Conservation (phyloP, 129 eudicot genomes). For the Erigeron canadensis region DNA sequence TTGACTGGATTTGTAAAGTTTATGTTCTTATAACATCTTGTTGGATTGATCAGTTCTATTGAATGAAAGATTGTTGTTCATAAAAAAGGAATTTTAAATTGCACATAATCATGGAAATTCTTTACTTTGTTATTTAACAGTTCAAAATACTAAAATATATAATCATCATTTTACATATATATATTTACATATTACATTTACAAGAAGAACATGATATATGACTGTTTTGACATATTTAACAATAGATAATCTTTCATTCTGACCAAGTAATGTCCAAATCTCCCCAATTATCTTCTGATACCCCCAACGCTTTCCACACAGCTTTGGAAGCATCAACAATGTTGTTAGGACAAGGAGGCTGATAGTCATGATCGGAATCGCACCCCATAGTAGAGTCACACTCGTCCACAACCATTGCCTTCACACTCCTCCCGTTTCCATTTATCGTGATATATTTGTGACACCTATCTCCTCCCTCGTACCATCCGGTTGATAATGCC, state of each 20-base stretch:
- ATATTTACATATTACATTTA: no score
- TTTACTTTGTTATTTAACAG: no score
- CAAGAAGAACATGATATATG: no score
- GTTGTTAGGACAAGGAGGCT: not conserved
- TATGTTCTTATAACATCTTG: no score
- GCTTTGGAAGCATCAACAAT: not conserved
- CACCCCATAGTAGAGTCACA: slow-evolving; percentile 3
- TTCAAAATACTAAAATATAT: no score
- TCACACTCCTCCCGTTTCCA: not conserved
- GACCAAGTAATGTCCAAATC: not conserved
- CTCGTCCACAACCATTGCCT: slow-evolving; percentile 1
- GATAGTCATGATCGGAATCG: slow-evolving; percentile 1
- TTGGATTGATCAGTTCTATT: no score
- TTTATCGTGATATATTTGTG: not conserved
- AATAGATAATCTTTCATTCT: not conserved
- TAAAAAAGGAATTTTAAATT: no score
- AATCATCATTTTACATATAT: no score
- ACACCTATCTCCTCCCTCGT: not conserved
- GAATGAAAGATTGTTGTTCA: no score
- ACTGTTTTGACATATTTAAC: not conserved
- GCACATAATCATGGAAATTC: no score
- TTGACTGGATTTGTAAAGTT: no score
- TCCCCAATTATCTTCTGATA: not conserved
- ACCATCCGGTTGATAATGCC: no score
- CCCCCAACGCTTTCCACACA: not conserved